Conservation (phyloP, 345 rosid species). For the Murraya paniculata region DNA sequence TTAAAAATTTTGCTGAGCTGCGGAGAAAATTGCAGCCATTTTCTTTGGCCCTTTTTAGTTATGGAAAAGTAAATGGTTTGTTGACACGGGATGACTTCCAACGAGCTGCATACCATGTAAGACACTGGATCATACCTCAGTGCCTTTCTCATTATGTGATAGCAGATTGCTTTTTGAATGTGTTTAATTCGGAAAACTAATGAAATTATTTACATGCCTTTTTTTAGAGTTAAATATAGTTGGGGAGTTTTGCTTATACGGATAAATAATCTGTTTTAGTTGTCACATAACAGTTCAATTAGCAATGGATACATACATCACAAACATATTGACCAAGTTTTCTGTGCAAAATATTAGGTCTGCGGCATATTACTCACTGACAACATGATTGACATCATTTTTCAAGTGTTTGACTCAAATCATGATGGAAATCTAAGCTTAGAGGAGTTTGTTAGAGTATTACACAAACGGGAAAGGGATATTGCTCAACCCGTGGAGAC, state of each 20-base stretch:
- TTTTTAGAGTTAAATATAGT: neutral
- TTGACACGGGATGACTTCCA: conserved; percentile 71
- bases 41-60: conserved; percentile 83
- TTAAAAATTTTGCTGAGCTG: conserved; percentile 73
- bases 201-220: neutral
- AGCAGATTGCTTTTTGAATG: neutral
- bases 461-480: conserved; percentile 64
- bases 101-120: conserved; percentile 82
- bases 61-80: conserved; percentile 76
- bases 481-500: conserved; percentile 56
- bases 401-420: conserved; percentile 74
- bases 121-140: conserved; percentile 15
- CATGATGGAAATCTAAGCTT: conserved; percentile 65
- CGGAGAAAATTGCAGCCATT: conserved; percentile 74
- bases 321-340: neutral
- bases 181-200: neutral
- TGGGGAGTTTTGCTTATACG: neutral
- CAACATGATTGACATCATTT: conserved; percentile 66
- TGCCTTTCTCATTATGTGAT: neutral
- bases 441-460: conserved; percentile 66
- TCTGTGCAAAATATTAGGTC: conserved; percentile 42
- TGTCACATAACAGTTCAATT: neutral
- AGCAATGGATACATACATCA: neutral
- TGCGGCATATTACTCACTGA: conserved; percentile 63
- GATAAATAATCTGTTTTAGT: too few species aligned